Evolutionary conservation across 805 yeast genomes (phyloP), one percentile per base, ranked within the genome.

Genomic region (Candida sithepensis): DNA sequence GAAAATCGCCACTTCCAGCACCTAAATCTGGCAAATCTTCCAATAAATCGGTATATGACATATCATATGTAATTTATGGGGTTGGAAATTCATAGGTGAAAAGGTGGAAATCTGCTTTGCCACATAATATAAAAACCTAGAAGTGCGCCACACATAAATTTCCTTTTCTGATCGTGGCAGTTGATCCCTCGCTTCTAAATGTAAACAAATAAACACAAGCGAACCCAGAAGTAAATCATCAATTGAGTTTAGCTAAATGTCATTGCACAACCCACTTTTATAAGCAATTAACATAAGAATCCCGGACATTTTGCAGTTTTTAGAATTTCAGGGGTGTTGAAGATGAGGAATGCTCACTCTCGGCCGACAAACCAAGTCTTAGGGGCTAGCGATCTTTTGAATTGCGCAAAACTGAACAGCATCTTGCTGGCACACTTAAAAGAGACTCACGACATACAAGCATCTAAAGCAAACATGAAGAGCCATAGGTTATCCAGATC

Each of bases 181-280:
- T 12, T 30, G 34, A 4, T 12, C 14, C 5, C 34, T 30, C 19
- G 8, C 6, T 42, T 37, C 14, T 13, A 37, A 37, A 37, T 37
- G 40, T 37, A 37, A 37, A 37, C 40, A 37, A 37, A 37, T 22
- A 37, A 37, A 37, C 12, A 21, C 24, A 37, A 18, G n/a, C 34
- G 16, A 30, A 30, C 34, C 34, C 30, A 8, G 8, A 8, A 12
- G 30, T 12, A 30, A 30, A 30, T 7, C 34, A 30, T 9, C 16
- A 12, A 12, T 5, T 24, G 28, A 6, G 10, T 24, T 24, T 24
- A 24, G 6, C 10, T 24, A 6, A 6, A 24, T 24, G 28, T 24
- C 10, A 10, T 10, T 24, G 6, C 28, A 24, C 28, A 24, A 24
- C 10, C 28, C 6, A 24, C 6, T 7, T 10, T 7, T 10, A 24